Conservation (phyloP, 805 yeast species). For the Yarrowia phangngaensis region DNA sequence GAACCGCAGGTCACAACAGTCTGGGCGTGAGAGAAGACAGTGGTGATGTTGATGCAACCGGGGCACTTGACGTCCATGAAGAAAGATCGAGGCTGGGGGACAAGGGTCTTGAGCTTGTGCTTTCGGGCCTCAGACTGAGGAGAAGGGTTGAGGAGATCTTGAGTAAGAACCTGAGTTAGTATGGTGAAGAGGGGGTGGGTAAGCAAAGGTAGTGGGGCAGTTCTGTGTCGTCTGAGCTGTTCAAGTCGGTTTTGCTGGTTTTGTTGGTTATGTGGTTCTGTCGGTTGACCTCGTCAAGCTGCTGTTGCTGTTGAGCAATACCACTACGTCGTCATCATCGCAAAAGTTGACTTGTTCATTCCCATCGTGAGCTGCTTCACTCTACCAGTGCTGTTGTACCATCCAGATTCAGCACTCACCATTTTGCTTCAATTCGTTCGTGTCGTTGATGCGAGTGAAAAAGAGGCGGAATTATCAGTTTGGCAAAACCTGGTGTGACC, state of each 20-base stretch:
- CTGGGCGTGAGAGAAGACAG: constrained; percentile 99
- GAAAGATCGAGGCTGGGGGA: constrained; percentile 96
- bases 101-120: constrained; percentile 97
- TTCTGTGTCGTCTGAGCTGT: no score
- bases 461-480: constrained; percentile 24
- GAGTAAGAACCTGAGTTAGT: constrained; percentile 80
- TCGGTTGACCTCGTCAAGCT: no score
- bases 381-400: not conserved
- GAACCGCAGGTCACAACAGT: constrained; percentile 99
- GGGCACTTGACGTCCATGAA: constrained; percentile 99
- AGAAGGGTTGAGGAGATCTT: constrained; percentile 97
- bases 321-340: not conserved
- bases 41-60: constrained; percentile 98
- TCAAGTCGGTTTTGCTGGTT: constrained; percentile 3
- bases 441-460: constrained; percentile 25
- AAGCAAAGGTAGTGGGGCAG: no score
- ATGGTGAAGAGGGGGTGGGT: not conserved
- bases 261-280: no score
- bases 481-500: constrained; percentile 6
- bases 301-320: no score
- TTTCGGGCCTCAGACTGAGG: constrained; percentile 94
- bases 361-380: not conserved
- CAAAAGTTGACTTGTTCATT: not conserved
- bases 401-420: constrained; percentile 22
- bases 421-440: constrained; percentile 26